Conservation (phyloP, 306 rosid genomes). For the Casuarina equisetifolia region DNA sequence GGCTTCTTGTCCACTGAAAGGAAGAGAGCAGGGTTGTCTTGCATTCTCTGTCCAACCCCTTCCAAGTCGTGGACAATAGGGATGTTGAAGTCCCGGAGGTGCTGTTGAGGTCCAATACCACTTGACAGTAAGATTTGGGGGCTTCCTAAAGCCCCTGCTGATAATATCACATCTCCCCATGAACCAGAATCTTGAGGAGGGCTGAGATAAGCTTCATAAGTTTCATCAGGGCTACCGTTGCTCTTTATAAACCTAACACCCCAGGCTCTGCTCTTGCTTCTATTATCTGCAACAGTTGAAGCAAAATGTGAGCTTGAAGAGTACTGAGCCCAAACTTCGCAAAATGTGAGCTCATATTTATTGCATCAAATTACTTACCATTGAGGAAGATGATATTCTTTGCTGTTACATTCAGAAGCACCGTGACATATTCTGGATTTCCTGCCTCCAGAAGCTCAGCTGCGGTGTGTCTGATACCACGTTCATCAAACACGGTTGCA, state of each 20-base stretch:
- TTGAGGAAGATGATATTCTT: conserved; percentile 42
- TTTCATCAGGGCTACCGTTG: conserved; percentile 38
- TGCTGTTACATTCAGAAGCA: too few species aligned
- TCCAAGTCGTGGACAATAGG: conserved; percentile 37
- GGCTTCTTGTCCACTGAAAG: conserved; percentile 52
- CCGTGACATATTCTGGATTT: too few species aligned
- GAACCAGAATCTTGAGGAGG: conserved; percentile 38
- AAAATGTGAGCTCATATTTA: neutral
- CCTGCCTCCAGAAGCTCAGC: too few species aligned
- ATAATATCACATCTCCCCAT: conserved; percentile 64
- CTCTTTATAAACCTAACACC: conserved; percentile 67
- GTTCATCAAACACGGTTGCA: too few species aligned
- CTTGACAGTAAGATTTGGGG: conserved; percentile 69
- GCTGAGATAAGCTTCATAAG: conserved; percentile 52
- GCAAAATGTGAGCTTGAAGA: neutral
- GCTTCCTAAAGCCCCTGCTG: conserved; percentile 79
- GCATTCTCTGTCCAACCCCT: conserved; percentile 66
- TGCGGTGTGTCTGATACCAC: too few species aligned
- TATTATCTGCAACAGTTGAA: conserved; percentile 39
- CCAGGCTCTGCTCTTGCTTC: conserved; percentile 42
- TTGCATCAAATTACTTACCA: conserved; percentile 36
- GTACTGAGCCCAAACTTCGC: neutral
- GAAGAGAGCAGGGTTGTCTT: conserved; percentile 69
- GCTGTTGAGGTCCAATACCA: conserved; percentile 66
- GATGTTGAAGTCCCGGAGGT: conserved; percentile 46